A percentile compares a stretch with the other conserved stretches of the same genome.
Conservation (phyloP, 352 stramenopile genomes). For the Blastocystis sp. region DNA sequence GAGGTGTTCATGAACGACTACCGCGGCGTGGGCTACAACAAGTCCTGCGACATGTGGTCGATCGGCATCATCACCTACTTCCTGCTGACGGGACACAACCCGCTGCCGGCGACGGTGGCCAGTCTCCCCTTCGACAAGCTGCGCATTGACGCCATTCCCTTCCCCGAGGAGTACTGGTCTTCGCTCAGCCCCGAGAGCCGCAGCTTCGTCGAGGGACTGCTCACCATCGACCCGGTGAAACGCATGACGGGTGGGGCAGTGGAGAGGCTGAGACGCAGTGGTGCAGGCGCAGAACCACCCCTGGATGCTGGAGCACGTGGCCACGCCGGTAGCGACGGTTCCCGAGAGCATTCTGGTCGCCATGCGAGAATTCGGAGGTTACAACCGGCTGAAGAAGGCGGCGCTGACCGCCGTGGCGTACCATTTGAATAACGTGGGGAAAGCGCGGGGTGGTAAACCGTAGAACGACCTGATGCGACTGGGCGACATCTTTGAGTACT, state of each 20-base stretch:
- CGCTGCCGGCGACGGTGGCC: slow-evolving; percentile 10
- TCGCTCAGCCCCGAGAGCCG: slow-evolving; percentile 9
- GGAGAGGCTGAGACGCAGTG: background rate
- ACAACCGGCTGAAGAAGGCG: slow-evolving; percentile 49
- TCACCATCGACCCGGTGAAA: slow-evolving; percentile 36
- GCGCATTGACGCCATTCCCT: slow-evolving; percentile 4
- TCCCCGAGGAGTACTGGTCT: slow-evolving; percentile 25
- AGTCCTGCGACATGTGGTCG: slow-evolving; percentile 79
- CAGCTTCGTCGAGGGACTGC: slow-evolving; percentile 46
- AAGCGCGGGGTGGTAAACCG: background rate
- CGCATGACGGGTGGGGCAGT: slow-evolving; percentile 5
- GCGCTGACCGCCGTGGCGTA: slow-evolving; percentile 37
- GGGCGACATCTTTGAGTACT: slow-evolving; percentile 38
- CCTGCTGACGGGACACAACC: slow-evolving; percentile 48
- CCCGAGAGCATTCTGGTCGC: slow-evolving; percentile 7
- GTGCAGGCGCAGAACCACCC: slow-evolving; percentile 25
- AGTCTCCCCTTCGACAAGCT: slow-evolving; percentile 45
- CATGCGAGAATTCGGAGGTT: slow-evolving; percentile 36
- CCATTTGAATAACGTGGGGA: slow-evolving; percentile 37
- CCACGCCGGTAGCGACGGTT: background rate
- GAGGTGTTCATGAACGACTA: slow-evolving; percentile 68
- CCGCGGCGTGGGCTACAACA: slow-evolving; percentile 72
- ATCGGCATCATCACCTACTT: slow-evolving; percentile 80
- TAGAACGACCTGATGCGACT: slow-evolving; percentile 53
- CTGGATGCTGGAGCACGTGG: slow-evolving; percentile 15